Evolutionary conservation across 2,329 filamentous ascomycete species (phyloP).

Genomic region (Penicillium brevicompactum): DNA sequence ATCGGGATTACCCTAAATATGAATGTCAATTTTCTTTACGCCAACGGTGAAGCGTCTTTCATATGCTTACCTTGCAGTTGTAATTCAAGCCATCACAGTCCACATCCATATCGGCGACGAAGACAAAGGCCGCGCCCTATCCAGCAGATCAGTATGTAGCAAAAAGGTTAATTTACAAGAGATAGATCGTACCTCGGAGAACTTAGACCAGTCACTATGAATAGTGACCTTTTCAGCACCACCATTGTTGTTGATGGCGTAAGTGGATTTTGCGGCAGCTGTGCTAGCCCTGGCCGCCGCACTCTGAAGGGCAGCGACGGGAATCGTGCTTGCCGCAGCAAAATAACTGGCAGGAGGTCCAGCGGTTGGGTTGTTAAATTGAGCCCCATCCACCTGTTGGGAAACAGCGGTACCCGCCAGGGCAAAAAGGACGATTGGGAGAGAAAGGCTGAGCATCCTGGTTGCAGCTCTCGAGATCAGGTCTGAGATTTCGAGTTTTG

Average conservation of each 20-base stretch:
- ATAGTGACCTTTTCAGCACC: constrained; percentile 27
- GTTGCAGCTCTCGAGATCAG: not conserved
- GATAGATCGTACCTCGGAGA: constrained; percentile 22
- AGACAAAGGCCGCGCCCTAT: constrained; percentile 33
- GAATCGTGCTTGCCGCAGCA: constrained; percentile 26
- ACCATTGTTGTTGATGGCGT: constrained; percentile 23
- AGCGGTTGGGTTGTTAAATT: constrained; percentile 24
- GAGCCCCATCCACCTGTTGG: constrained; percentile 21
- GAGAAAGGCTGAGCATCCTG: constrained; percentile 3
- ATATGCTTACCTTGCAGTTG: constrained; percentile 23
- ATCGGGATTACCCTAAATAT: constrained; percentile 30
- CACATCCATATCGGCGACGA: constrained; percentile 37
- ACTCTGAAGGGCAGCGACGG: constrained; percentile 26
- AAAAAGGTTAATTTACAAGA: not conserved
- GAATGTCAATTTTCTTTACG: not conserved
- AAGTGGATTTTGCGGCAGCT: constrained; percentile 27
- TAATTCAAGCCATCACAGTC: constrained; percentile 35
- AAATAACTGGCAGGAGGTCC: constrained; percentile 31
- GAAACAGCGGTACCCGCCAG: constrained; percentile 2
- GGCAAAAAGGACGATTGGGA: constrained; percentile 4
- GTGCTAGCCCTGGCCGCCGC: constrained; percentile 26
- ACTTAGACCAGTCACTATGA: constrained; percentile 30
- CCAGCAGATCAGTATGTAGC: not conserved
- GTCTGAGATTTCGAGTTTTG: not conserved
- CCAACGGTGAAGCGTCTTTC: not conserved